Evolutionary conservation across 371 early-diverging fungal species (phyloP).

Genomic region (Sporodiniella umbellata): DNA sequence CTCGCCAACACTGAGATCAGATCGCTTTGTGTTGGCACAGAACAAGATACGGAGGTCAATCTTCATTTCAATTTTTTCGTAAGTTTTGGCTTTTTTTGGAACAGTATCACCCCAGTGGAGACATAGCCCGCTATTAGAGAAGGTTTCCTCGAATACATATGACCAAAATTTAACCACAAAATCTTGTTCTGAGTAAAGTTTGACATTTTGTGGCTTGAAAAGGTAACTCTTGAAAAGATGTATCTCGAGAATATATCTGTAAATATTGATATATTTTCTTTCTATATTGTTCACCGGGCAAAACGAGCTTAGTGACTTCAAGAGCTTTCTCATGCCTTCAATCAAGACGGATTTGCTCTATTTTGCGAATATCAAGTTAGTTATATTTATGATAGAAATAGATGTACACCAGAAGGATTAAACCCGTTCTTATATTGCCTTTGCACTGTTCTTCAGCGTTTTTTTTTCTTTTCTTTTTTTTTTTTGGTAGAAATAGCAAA

Average conservation of each 20-base stretch:
- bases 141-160: constrained; percentile 1
- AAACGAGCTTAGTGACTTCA: constrained; percentile 4
- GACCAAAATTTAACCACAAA: constrained; percentile 9
- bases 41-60: constrained; percentile 12
- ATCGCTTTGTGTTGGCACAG: constrained; percentile 9
- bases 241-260: constrained; percentile 10
- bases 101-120: constrained; percentile 12
- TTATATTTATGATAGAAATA: constrained; percentile 9
- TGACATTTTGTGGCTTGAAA: constrained; percentile 8
- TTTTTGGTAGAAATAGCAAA: constrained; percentile 5
- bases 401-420: constrained; percentile 4
- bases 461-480: not conserved
- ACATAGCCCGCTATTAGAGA: constrained; percentile 5
- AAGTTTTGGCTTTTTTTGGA: constrained; percentile 11
- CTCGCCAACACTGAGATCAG: constrained; percentile 6
- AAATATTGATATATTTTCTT: constrained; percentile 4
- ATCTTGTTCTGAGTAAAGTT: constrained; percentile 9
- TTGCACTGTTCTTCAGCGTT: not conserved
- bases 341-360: constrained; percentile 8
- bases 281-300: constrained; percentile 1
- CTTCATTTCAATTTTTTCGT: constrained; percentile 13
- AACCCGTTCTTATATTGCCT: constrained; percentile 1
- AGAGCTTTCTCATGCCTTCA: constrained; percentile 4
- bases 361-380: constrained; percentile 3
- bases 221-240: constrained; percentile 8